Evolutionary conservation across 2,329 filamentous ascomycete genomes (phyloP).

Genomic region (Graphiopsis chlorocephala): DNA sequence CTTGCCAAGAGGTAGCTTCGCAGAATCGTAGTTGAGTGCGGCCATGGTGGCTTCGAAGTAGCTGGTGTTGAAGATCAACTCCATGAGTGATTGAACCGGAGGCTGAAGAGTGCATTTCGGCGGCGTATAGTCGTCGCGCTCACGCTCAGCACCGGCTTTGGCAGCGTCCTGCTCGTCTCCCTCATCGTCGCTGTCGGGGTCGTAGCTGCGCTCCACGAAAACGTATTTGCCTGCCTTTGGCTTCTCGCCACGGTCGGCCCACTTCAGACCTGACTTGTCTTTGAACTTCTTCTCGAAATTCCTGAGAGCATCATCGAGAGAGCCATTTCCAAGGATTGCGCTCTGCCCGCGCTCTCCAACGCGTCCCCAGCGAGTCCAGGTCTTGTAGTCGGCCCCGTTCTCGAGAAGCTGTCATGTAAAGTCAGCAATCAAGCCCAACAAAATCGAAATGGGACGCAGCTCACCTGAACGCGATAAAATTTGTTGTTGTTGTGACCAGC

Average conservation of each 20-base stretch:
- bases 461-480: conserved; percentile 72
- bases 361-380: conserved; percentile 79
- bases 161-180: conserved; percentile 34
- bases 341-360: conserved; percentile 58
- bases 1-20: conserved; percentile 81
- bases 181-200: conserved; percentile 63
- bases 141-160: conserved; percentile 26
- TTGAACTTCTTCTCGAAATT: conserved; percentile 57
- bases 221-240: conserved; percentile 68
- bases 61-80: conserved; percentile 77
- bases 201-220: conserved; percentile 76
- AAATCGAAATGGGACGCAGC: background rate
- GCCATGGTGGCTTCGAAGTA: conserved; percentile 68
- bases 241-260: conserved; percentile 49
- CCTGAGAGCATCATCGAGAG: conserved; percentile 39
- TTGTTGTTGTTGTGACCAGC: conserved; percentile 74
- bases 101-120: conserved; percentile 57
- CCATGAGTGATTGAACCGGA: conserved; percentile 66
- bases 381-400: conserved; percentile 33
- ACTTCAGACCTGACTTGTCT: conserved; percentile 53
- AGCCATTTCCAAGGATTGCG: conserved; percentile 40
- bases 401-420: background rate
- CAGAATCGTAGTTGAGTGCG: conserved; percentile 66
- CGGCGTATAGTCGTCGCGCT: conserved; percentile 24
- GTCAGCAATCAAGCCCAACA: background rate